Evolutionary conservation across 768 basidiomycete genomes (phyloP).

Genomic region (Cystofilobasidium capitatum): DNA sequence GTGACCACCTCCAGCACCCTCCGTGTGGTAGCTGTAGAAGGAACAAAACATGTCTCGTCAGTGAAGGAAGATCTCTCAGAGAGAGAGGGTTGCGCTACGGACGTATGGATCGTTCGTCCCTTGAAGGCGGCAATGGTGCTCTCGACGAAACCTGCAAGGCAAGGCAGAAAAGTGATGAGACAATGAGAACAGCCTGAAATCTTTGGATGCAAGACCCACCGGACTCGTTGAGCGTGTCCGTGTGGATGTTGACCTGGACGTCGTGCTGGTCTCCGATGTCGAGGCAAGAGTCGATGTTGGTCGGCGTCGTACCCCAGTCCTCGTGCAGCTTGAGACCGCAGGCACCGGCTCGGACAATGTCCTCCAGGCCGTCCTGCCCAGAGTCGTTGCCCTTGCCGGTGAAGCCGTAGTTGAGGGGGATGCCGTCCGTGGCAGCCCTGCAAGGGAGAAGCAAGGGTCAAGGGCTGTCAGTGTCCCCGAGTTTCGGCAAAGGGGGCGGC

Average conservation of each 20-base stretch:
- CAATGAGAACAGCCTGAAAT: conserved; percentile 30
- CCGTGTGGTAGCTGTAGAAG: conserved; percentile 62
- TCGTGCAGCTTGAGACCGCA: conserved; percentile 90
- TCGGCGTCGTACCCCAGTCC: conserved; percentile 91
- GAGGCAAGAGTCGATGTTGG: conserved; percentile 63
- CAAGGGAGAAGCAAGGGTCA: background rate
- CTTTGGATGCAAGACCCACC: conserved; percentile 57
- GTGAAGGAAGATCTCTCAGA: background rate
- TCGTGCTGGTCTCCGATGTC: conserved; percentile 82
- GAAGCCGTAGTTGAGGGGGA: conserved; percentile 86
- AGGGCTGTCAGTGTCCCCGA: background rate
- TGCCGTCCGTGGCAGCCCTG: conserved; percentile 68
- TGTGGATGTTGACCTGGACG: conserved; percentile 94
- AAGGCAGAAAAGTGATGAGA: conserved; percentile 6
- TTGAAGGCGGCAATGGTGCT: conserved; percentile 80
- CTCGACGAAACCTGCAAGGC: conserved; percentile 41
- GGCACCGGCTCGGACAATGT: conserved; percentile 73
- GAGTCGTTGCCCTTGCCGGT: conserved; percentile 96
- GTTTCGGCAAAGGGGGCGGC: background rate
- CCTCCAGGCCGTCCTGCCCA: conserved; percentile 60
- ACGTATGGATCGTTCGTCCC: conserved; percentile 80
- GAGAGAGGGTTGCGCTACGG: conserved; percentile 8
- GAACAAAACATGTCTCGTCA: background rate
- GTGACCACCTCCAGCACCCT: conserved; percentile 82
- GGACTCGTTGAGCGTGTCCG: conserved; percentile 93